These are phyloP conservation scores for Diaporthe australafricana DNA, from an alignment of 2,329 filamentous ascomycete species.

Conservation along the genomic window DNA sequence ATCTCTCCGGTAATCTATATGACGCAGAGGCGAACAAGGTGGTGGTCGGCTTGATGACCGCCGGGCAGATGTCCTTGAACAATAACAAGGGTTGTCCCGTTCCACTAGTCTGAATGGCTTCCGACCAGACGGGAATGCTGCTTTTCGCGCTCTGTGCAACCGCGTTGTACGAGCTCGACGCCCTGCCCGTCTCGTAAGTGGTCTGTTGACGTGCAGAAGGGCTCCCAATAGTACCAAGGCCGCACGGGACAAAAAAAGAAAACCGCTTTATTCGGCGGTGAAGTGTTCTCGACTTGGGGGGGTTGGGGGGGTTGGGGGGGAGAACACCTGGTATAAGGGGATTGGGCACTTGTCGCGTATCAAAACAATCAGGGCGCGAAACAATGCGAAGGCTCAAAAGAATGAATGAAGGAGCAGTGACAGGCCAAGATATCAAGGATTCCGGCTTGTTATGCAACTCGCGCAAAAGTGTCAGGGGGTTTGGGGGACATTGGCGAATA, in stretches of 20 bases:
- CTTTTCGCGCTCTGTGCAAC: constrained; percentile 35
- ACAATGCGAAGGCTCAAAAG: constrained; percentile 30
- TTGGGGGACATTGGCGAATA: constrained; percentile 28
- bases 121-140: constrained; percentile 34
- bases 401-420: constrained; percentile 23
- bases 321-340: constrained; percentile 13
- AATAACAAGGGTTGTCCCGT: constrained; percentile 30
- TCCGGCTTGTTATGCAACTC: constrained; percentile 33
- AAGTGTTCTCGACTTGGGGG: neutral
- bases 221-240: constrained; percentile 22
- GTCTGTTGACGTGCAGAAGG: constrained; percentile 17
- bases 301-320: neutral
- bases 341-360: constrained; percentile 25
- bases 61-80: constrained; percentile 32
- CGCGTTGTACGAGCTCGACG: constrained; percentile 25
- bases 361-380: constrained; percentile 25
- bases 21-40: constrained; percentile 25
- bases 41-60: constrained; percentile 25
- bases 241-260: constrained; percentile 12
- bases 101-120: constrained; percentile 36
- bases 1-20: constrained; percentile 32
- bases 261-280: constrained; percentile 2
- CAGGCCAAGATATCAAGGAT: constrained; percentile 31
- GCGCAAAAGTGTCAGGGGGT: constrained; percentile 29
- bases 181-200: constrained; percentile 34